phyloP scores from a whole-genome alignment of 257 asterid genomes.

The Cordia subcordata region DNA sequence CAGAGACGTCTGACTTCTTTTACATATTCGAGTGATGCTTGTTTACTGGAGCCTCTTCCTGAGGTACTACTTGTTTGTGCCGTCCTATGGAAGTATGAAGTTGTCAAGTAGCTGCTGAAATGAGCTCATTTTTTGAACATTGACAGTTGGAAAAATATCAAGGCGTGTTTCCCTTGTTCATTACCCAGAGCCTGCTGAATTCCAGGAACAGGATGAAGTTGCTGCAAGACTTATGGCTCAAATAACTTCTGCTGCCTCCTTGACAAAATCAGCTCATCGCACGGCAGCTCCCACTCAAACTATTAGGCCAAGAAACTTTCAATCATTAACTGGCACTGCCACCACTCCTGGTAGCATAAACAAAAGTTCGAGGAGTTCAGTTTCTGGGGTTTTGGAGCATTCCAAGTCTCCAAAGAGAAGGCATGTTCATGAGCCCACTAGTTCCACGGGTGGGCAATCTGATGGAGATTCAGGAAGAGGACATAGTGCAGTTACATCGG shows the following conservation, averaged over 20 bases:
- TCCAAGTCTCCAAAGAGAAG: constrained; percentile 43
- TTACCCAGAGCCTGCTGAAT: constrained; percentile 60
- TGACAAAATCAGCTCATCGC: constrained; percentile 40
- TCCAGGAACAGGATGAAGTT: constrained; percentile 22
- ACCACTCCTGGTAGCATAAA: constrained; percentile 36
- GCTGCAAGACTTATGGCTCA: constrained; percentile 23
- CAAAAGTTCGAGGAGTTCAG: constrained; percentile 36
- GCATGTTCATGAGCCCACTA: constrained; percentile 25
- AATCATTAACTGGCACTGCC: constrained; percentile 27
- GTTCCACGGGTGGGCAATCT: constrained; percentile 24
- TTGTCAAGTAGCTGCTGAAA: no score
- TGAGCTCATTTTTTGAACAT: neutral
- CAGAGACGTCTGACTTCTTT: no score
- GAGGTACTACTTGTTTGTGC: no score
- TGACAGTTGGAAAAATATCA: constrained; percentile 67
- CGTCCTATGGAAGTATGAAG: no score
- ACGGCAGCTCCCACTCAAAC: constrained; percentile 42
- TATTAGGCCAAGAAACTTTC: constrained; percentile 30
- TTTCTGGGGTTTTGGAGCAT: constrained; percentile 26
- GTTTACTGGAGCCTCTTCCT: no score
- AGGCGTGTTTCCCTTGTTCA: constrained; percentile 48
- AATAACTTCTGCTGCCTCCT: constrained; percentile 35
- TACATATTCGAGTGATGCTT: no score
- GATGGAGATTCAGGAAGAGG: constrained; percentile 45
- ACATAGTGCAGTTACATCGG: constrained; percentile 39